Evolutionary conservation across 202 grass and related monocot genomes (phyloP), one percentile per base, ranked within the genome.

Genomic region (Zizania palustris): DNA sequence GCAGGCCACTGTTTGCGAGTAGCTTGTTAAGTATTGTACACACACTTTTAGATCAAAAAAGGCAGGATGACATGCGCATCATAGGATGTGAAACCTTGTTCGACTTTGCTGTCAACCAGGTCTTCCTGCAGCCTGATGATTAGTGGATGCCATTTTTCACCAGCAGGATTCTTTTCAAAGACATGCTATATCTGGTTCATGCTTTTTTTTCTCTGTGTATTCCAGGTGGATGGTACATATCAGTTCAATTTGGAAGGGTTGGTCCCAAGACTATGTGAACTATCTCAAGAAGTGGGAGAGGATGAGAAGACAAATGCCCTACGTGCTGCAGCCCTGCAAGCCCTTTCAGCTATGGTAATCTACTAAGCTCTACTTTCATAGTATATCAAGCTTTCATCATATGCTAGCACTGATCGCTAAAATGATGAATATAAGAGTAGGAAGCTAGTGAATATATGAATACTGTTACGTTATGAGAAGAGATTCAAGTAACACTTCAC

Each of bases 191-290:
- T 42, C 22, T 67, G 8, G 39, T 67, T 76, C 33, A 20, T 77
- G 22, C 45, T 80, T 59, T 61, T 61, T 37, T 40, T 87, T 54
- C 28, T 77, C 57, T 60, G 49, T 82, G 55, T 73, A 74, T 74
- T 91, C 38, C 40, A 99, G 96, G 85, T 93, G 81, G 96, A 99
- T 89, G 83, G 96, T 70, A 99, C 92, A 16, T 95, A 99, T 79
- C 92, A 93, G 69, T 99, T 99, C 83, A 99, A 98, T 89, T 87
- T 99, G 76, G 96, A 99, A 93, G 83, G 78, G 40, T 80, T 99
- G 11, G 71, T 96, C 69, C 92, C 96, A 76, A 90, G 85, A 79
- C 56, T 99, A 34, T 99, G 96, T 80, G 85, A 92, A 78, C 76
- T 99, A 78, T 83, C 88, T 85, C 92, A 99, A 87, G 87, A 96